Evolutionary conservation across 306 rosid species (phyloP).

Genomic region (Vicia villosa): DNA sequence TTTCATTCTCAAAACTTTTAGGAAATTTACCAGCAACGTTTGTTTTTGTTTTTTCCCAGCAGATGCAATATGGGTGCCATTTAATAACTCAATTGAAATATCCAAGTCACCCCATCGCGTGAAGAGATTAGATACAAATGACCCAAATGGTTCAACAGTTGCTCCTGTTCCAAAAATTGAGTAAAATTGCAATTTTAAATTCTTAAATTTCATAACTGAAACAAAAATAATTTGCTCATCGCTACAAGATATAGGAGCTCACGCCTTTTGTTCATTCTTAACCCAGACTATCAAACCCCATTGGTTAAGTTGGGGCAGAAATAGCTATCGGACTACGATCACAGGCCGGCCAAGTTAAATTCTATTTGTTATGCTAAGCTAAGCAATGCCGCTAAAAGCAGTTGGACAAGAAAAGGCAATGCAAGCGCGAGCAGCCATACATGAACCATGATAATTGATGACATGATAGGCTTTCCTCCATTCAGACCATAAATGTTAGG

Average conservation of each 20-base stretch:
- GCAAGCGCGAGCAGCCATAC: no score
- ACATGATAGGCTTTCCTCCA: no score
- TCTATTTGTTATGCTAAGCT: no score
- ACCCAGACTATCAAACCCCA: no score
- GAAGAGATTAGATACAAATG: conserved; percentile 81
- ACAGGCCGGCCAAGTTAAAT: no score
- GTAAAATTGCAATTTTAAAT: conserved; percentile 34
- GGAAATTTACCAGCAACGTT: conserved; percentile 51
- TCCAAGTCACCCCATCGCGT: conserved; percentile 91
- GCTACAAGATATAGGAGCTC: conserved; percentile 11
- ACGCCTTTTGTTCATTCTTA: not conserved
- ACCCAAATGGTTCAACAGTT: conserved; percentile 91
- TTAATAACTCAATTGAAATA: conserved; percentile 68
- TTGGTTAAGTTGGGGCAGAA: no score
- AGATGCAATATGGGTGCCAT: conserved; percentile 62
- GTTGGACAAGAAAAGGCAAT: no score
- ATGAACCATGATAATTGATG: no score
- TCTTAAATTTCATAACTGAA: conserved; percentile 22
- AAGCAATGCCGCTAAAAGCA: no score
- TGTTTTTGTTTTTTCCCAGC: conserved; percentile 66
- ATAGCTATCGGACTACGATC: no score
- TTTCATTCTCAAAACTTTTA: conserved; percentile 54
- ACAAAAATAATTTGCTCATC: not conserved
- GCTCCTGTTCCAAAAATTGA: conserved; percentile 69
- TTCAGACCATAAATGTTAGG: no score